Evolutionary conservation across 2,329 filamentous ascomycete genomes (phyloP).

Genomic region (Trichophyton verrucosum): DNA sequence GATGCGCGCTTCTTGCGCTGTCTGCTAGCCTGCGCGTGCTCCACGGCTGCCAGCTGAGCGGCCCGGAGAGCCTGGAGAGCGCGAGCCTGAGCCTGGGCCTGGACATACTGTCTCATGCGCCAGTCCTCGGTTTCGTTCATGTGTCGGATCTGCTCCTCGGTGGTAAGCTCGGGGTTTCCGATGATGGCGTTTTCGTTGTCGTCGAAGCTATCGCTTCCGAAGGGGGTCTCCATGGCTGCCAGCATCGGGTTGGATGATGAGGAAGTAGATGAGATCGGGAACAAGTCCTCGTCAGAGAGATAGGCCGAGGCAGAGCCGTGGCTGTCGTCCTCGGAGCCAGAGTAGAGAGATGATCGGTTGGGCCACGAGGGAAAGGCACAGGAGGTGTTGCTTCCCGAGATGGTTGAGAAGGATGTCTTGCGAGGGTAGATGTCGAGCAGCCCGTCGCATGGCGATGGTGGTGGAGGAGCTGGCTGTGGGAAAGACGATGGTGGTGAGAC

Average conservation of each 20-base stretch:
- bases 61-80: conserved; percentile 29
- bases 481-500: conserved; percentile 20
- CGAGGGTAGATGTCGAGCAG: conserved; percentile 31
- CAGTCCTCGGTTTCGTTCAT: conserved; percentile 25
- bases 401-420: conserved; percentile 30
- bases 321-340: conserved; percentile 20
- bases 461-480: conserved; percentile 27
- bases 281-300: conserved; percentile 33
- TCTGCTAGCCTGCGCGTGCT: conserved; percentile 14
- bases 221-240: neutral
- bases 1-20: conserved; percentile 16
- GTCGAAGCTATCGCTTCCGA: neutral
- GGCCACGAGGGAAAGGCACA: conserved; percentile 36
- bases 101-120: conserved; percentile 28
- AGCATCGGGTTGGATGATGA: conserved; percentile 10
- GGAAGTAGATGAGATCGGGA: conserved; percentile 21
- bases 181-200: conserved; percentile 14
- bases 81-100: conserved; percentile 31
- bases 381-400: conserved; percentile 28
- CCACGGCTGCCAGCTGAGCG: conserved; percentile 20
- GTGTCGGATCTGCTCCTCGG: conserved; percentile 30
- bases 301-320: conserved; percentile 23
- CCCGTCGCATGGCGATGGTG: conserved; percentile 27
- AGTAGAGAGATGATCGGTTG: conserved; percentile 28
- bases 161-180: conserved; percentile 22